These are phyloP conservation scores for Russula sp. DNA, from an alignment of 768 basidiomycete species.

Conservation along the genomic window DNA sequence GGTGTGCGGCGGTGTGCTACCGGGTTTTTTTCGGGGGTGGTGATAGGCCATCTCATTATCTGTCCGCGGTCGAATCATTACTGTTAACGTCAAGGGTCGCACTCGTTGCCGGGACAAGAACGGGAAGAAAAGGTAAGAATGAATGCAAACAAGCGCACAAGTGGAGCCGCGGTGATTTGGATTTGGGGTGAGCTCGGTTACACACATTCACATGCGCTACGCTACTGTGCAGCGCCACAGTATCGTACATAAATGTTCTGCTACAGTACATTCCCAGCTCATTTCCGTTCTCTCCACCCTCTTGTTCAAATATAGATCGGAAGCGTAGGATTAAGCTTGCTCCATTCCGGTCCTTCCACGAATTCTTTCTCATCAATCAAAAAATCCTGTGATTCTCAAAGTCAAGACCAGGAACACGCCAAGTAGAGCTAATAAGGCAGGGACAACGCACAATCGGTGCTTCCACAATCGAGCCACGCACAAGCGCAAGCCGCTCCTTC, in stretches of 20 bases:
- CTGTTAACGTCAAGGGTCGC: too few relatives aligned
- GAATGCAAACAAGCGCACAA: too few relatives aligned
- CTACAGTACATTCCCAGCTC: neutral
- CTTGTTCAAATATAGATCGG: conserved; percentile 63
- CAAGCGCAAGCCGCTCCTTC: conserved; percentile 65
- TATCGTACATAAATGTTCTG: too few relatives aligned
- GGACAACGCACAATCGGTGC: conserved; percentile 49
- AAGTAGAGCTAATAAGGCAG: neutral
- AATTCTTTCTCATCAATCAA: conserved; percentile 73
- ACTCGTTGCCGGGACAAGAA: too few relatives aligned
- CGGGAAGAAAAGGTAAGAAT: too few relatives aligned
- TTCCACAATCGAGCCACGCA: conserved; percentile 69
- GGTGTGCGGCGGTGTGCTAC: too few relatives aligned
- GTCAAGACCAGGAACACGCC: conserved; percentile 2
- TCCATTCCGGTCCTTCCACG: conserved; percentile 65
- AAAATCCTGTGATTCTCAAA: conserved; percentile 53
- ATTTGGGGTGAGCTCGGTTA: too few relatives aligned
- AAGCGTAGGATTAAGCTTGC: conserved; percentile 64
- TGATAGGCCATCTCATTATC: too few relatives aligned
- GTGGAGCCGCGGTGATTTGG: too few relatives aligned
- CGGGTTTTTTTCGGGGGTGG: too few relatives aligned
- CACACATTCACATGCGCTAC: neutral
- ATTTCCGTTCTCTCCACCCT: neutral
- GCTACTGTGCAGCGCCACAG: neutral
- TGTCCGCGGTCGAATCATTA: too few relatives aligned